Evolutionary conservation across 495 filamentous ascomycete species (phyloP).

Genomic region (Aspergillus cristatus): DNA sequence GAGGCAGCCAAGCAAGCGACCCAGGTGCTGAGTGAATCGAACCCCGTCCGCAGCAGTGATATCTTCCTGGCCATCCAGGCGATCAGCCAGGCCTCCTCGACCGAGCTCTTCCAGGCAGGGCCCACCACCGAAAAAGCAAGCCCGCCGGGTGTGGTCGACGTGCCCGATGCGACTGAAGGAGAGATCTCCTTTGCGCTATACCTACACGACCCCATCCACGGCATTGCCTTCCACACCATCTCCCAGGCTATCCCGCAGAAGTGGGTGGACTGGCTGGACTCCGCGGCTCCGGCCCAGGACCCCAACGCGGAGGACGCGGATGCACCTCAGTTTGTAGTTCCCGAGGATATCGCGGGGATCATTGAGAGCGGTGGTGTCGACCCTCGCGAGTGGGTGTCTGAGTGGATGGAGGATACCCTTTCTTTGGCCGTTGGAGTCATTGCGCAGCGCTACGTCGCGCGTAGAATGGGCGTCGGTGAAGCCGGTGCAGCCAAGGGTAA

Average conservation of each 20-base stretch:
- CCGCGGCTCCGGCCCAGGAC: conserved; percentile 47
- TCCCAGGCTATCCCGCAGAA: conserved; percentile 75
- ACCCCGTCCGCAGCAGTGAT: conserved; percentile 84
- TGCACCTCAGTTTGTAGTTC: conserved; percentile 43
- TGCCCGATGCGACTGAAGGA: conserved; percentile 40
- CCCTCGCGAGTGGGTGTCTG: conserved; percentile 91
- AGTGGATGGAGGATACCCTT: conserved; percentile 93
- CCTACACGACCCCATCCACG: conserved; percentile 86
- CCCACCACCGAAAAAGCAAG: conserved; percentile 45
- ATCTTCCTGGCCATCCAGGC: conserved; percentile 94
- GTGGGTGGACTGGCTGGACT: conserved; percentile 92
- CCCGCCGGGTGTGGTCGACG: conserved; percentile 43
- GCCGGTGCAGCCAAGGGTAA: conserved; percentile 58
- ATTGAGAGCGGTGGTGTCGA: conserved; percentile 84
- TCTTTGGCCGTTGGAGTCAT: conserved; percentile 70
- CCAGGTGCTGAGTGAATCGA: conserved; percentile 65
- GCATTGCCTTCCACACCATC: conserved; percentile 75
- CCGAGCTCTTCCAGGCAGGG: conserved; percentile 59
- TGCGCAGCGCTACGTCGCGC: conserved; percentile 92
- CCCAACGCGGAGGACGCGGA: conserved; percentile 22
- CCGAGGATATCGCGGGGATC: conserved; percentile 80
- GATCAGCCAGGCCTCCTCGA: conserved; percentile 50
- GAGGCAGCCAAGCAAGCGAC: conserved; percentile 68
- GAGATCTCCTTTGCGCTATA: conserved; percentile 81
- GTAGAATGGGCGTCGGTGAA: conserved; percentile 91